phyloP scores from a whole-genome alignment of 2,329 filamentous ascomycete genomes.

The Aspergillus carbonarius region DNA sequence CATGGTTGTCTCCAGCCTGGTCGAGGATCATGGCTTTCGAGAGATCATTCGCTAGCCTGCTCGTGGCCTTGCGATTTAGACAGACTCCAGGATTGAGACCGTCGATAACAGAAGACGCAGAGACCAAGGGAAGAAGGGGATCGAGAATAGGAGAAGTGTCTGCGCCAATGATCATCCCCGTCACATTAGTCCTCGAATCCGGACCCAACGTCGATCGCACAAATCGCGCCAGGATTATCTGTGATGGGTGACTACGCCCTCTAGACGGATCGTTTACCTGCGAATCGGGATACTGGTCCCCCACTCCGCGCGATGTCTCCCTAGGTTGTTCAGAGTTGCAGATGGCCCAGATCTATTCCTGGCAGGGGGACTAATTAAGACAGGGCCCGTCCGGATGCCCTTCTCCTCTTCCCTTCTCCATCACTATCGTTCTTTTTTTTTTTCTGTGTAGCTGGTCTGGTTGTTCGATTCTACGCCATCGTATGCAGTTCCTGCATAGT shows the following conservation, averaged over 20 bases:
- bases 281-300: conserved; percentile 17
- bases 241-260: conserved; percentile 10
- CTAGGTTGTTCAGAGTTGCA: conserved; percentile 13
- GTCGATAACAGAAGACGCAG: not conserved
- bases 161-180: conserved; percentile 28
- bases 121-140: not conserved
- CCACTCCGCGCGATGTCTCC: conserved; percentile 11
- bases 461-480: conserved; percentile 11
- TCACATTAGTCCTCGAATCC: conserved; percentile 21
- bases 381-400: not conserved
- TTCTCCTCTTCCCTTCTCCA: conserved; percentile 1
- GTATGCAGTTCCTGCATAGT: conserved; percentile 14
- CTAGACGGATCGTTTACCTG: conserved; percentile 21
- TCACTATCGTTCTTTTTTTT: conserved; percentile 7
- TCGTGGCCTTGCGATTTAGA: not conserved
- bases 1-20: not conserved
- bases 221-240: conserved; percentile 24
- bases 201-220: conserved; percentile 26
- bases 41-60: not conserved
- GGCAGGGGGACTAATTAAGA: conserved; percentile 6
- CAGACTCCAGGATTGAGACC: not conserved
- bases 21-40: not conserved
- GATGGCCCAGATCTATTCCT: conserved; percentile 22
- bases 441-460: conserved; percentile 9
- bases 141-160: not conserved